Conservation (phyloP, 805 yeast species). For the Suhomyces tanzawaensis region DNA sequence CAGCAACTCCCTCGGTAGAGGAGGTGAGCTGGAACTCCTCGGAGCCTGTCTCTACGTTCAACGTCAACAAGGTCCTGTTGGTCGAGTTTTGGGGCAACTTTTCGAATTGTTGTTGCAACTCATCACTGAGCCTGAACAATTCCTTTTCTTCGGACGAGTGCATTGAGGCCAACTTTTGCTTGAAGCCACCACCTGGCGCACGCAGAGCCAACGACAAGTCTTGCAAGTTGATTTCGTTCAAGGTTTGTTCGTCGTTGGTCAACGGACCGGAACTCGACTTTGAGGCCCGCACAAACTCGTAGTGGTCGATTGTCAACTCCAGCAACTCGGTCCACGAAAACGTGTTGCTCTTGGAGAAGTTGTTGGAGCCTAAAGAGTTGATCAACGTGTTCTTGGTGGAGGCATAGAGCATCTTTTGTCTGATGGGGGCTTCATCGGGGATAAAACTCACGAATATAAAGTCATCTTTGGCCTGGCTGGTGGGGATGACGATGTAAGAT, state of each 20-base stretch:
- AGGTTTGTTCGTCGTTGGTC: constrained; percentile 56
- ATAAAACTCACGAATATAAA: constrained; percentile 72
- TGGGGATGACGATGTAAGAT: constrained; percentile 29
- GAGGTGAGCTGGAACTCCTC: constrained; percentile 41
- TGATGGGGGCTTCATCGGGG: constrained; percentile 81
- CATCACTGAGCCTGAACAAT: constrained; percentile 24
- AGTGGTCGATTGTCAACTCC: constrained; percentile 53
- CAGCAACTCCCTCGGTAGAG: constrained; percentile 16
- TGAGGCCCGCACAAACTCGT: constrained; percentile 21
- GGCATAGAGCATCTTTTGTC: constrained; percentile 90
- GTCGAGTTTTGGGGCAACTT: constrained; percentile 16
- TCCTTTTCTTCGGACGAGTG: constrained; percentile 16
- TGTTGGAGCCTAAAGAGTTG: constrained; percentile 67
- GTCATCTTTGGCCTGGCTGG: constrained; percentile 14
- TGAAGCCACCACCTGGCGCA: constrained; percentile 14
- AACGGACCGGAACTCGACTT: constrained; percentile 42
- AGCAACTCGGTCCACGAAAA: constrained; percentile 54
- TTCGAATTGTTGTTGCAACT: constrained; percentile 26
- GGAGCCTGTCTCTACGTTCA: constrained; percentile 46
- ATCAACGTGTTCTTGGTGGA: constrained; percentile 78
- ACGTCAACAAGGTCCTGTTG: constrained; percentile 38
- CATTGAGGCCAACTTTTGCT: constrained; percentile 38
- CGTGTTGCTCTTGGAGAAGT: constrained; percentile 40
- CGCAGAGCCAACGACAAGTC: constrained; percentile 23
- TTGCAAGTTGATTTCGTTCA: constrained; percentile 43